phyloP scores from a whole-genome alignment of 176 grass and related monocot species.

The Triticum monococcum region DNA sequence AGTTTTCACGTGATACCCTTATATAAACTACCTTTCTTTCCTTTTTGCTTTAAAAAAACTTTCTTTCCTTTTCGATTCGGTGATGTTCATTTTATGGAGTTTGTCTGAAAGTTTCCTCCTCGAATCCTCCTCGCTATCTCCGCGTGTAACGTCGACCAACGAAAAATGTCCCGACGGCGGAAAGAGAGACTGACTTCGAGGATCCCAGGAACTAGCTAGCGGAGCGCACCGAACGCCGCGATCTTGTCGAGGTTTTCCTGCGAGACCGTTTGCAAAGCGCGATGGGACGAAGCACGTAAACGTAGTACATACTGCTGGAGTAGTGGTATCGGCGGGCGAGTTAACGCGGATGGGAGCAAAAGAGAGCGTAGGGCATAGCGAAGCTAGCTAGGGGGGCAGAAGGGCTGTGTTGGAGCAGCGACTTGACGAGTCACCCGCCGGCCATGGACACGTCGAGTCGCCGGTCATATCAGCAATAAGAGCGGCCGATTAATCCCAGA shows the following conservation, averaged over 20 bases:
- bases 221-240: neutral
- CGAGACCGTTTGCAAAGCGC: neutral
- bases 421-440: slow-evolving; percentile 26
- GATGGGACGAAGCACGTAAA: neutral
- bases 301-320: neutral
- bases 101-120: too few species aligned
- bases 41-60: too few species aligned
- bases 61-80: too few species aligned
- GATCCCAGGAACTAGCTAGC: too few species aligned
- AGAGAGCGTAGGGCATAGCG: neutral
- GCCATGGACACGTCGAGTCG: slow-evolving; percentile 24
- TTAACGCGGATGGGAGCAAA: neutral
- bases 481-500: neutral
- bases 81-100: too few species aligned
- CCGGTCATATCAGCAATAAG: slow-evolving; percentile 9
- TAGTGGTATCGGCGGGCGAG: neutral
- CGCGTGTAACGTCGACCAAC: too few species aligned
- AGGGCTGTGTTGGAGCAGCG: neutral
- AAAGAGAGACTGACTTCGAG: too few species aligned
- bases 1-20: too few species aligned
- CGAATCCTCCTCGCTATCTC: too few species aligned
- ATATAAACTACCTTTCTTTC: too few species aligned
- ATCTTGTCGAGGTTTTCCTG: neutral
- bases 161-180: too few species aligned
- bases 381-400: slow-evolving; percentile 23